Percentiles rank a stretch among this genome's conserved stretches.
phyloP scores from a whole-genome alignment of 2,329 filamentous ascomycete species.

The Neocatenulostroma microsporum region DNA sequence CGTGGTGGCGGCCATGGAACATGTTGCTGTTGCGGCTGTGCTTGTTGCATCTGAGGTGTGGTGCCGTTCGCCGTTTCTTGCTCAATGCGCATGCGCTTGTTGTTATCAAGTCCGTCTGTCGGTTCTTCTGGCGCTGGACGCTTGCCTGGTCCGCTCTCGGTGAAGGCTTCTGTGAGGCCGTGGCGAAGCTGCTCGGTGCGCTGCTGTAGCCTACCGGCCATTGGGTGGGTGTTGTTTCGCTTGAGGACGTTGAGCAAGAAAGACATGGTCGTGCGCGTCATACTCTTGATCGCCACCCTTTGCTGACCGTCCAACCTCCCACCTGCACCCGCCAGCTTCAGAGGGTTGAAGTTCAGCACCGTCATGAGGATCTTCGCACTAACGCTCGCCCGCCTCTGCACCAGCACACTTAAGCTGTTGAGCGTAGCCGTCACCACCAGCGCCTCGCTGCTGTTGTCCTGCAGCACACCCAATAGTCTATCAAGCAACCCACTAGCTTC shows the following conservation, averaged over 20 bases:
- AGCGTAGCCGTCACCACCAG: slow-evolving; percentile 83
- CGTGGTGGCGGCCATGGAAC: slow-evolving; percentile 49
- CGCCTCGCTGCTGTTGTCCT: slow-evolving; percentile 77
- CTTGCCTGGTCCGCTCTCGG: slow-evolving; percentile 64
- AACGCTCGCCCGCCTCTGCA: slow-evolving; percentile 72
- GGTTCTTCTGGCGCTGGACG: slow-evolving; percentile 63
- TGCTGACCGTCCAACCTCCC: slow-evolving; percentile 48
- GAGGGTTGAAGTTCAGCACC: slow-evolving; percentile 83
- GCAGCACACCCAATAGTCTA: slow-evolving; percentile 73
- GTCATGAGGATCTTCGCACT: slow-evolving; percentile 79
- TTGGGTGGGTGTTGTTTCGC: slow-evolving; percentile 71
- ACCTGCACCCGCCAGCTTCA: slow-evolving; percentile 56
- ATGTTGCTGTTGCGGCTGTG: slow-evolving; percentile 17
- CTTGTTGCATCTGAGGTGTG: slow-evolving; percentile 31
- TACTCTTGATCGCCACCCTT: slow-evolving; percentile 79
- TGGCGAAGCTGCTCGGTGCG: slow-evolving; percentile 77
- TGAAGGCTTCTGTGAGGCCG: slow-evolving; percentile 67
- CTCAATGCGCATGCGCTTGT: slow-evolving; percentile 72
- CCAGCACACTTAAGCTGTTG: slow-evolving; percentile 75
- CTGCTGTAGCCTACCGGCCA: slow-evolving; percentile 71
- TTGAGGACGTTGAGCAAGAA: slow-evolving; percentile 77
- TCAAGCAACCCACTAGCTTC: slow-evolving; percentile 88
- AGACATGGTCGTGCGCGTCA: slow-evolving; percentile 86
- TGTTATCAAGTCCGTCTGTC: slow-evolving; percentile 60
- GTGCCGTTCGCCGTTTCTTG: slow-evolving; percentile 37